A percentile compares a stretch with the other conserved stretches of the same genome.
Conservation (phyloP, 2,329 filamentous ascomycete species). For the Fusarium begoniae region DNA sequence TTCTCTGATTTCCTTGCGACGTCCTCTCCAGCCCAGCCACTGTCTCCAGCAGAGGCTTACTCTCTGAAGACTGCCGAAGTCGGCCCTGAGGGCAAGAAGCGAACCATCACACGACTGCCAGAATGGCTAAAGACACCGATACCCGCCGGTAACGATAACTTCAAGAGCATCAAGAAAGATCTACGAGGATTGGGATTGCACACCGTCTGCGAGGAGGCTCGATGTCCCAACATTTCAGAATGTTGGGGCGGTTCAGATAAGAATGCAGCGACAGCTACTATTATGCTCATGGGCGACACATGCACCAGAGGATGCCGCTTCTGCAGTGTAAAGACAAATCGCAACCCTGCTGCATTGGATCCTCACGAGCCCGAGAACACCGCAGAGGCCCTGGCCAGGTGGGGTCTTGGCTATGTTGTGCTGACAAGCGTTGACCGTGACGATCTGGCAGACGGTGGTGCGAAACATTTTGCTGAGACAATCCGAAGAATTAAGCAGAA, state of each 20-base stretch:
- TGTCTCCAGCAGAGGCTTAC: slow-evolving; percentile 65
- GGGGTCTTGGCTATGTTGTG: slow-evolving; percentile 96
- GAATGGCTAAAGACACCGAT: slow-evolving; percentile 97
- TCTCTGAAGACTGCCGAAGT: slow-evolving; percentile 70
- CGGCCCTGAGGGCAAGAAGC: slow-evolving; percentile 69
- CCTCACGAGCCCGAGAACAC: slow-evolving; percentile 97
- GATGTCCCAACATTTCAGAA: slow-evolving; percentile 96
- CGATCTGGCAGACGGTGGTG: slow-evolving; percentile 88
- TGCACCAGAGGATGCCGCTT: slow-evolving; percentile 97
- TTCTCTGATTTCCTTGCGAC: slow-evolving; percentile 66
- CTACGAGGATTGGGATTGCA: slow-evolving; percentile 88
- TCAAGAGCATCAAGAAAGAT: slow-evolving; percentile 94
- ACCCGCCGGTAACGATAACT: slow-evolving; percentile 81
- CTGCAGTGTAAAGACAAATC: slow-evolving; percentile 93
- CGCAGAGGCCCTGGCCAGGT: slow-evolving; percentile 88
- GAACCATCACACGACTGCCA: slow-evolving; percentile 78
- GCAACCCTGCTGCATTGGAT: slow-evolving; percentile 80
- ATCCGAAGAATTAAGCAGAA: slow-evolving; percentile 93
- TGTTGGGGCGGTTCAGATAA: slow-evolving; percentile 96
- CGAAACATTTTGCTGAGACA: slow-evolving; percentile 90
- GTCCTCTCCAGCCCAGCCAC: slow-evolving; percentile 51
- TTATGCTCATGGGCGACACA: slow-evolving; percentile 99
- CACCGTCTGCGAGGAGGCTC: slow-evolving; percentile 97
- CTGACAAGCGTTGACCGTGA: slow-evolving; percentile 94
- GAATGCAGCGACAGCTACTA: slow-evolving; percentile 91